These are phyloP conservation scores for Solanum clarkiae DNA, from an alignment of 257 asterid genomes.

Conservation along the genomic window DNA sequence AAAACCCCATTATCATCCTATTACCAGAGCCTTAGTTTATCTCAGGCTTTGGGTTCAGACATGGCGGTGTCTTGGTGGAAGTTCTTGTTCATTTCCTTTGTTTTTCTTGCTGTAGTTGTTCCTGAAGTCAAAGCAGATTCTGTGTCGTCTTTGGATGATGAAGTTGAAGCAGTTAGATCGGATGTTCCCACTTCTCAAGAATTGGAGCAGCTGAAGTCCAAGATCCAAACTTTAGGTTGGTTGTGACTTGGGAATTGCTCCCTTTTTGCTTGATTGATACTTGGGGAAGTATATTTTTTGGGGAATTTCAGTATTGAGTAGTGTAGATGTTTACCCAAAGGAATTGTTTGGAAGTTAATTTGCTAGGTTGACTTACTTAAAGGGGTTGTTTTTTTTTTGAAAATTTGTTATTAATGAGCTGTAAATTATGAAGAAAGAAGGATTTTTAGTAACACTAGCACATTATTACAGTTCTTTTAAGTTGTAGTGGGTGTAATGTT, in stretches of 20 bases:
- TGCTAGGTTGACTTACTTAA: not conserved
- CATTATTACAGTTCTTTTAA: too few relatives aligned
- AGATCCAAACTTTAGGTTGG: constrained; percentile 67
- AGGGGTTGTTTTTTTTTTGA: not conserved
- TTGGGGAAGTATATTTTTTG: not conserved
- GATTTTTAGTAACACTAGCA: too few relatives aligned
- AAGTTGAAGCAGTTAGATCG: constrained; percentile 27
- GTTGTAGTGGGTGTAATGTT: not conserved
- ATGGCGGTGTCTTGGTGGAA: not conserved
- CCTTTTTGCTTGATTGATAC: not conserved
- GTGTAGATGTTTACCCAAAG: not conserved
- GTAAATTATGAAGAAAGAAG: too few relatives aligned
- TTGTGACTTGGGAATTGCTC: not conserved
- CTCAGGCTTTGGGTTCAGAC: not conserved
- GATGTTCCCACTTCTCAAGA: constrained; percentile 27
- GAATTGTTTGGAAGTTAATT: not conserved
- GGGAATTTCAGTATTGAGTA: not conserved
- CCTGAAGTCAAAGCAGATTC: constrained; percentile 29
- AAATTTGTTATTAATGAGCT: not conserved
- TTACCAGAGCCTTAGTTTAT: not conserved
- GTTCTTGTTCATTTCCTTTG: not conserved
- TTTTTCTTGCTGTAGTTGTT: constrained; percentile 9
- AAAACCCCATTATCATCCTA: not conserved
- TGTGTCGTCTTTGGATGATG: constrained; percentile 22
- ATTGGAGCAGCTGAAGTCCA: constrained; percentile 38